Evolutionary conservation across 2,329 filamentous ascomycete species (phyloP).

Genomic region (Talaromyces pinophilus): DNA sequence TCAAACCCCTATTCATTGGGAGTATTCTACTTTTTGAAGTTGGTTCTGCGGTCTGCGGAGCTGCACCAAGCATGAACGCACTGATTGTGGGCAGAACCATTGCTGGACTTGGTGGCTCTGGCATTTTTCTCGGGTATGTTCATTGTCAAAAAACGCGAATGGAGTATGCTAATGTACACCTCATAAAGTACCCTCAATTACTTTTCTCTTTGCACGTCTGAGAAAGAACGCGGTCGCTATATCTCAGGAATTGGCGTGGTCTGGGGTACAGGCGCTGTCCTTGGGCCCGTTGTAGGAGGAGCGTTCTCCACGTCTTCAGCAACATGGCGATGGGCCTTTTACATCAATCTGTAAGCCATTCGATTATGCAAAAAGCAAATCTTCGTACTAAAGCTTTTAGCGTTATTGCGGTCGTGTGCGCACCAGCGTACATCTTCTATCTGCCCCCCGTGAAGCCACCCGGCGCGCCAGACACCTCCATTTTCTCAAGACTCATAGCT

Average conservation of each 20-base stretch:
- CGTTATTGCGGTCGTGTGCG: background rate
- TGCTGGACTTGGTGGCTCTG: slow-evolving; percentile 37
- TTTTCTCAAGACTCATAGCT: slow-evolving; percentile 26
- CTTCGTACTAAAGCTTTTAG: background rate
- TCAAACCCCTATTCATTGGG: slow-evolving; percentile 16
- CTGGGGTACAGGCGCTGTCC: slow-evolving; percentile 40
- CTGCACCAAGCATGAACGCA: slow-evolving; percentile 47
- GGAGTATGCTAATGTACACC: background rate
- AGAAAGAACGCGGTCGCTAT: slow-evolving; percentile 31
- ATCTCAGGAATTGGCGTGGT: slow-evolving; percentile 37
- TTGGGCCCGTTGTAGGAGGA: slow-evolving; percentile 45
- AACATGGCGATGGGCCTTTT: slow-evolving; percentile 33
- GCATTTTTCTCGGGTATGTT: slow-evolving; percentile 34
- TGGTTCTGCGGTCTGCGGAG: slow-evolving; percentile 46
- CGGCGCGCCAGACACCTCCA: slow-evolving; percentile 31
- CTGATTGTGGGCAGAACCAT: slow-evolving; percentile 48
- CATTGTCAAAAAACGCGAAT: no score
- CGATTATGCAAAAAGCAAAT: no score
- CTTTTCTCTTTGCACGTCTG: slow-evolving; percentile 27
- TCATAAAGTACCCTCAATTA: slow-evolving; percentile 29
- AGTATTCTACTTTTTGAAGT: slow-evolving; percentile 35
- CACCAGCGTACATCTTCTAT: background rate
- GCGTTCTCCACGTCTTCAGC: slow-evolving; percentile 34
- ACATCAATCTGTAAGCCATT: slow-evolving; percentile 30
- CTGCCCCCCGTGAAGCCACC: background rate